phyloP scores from a whole-genome alignment of 2,329 filamentous ascomycete species.

The Mycogone perniciosa region DNA sequence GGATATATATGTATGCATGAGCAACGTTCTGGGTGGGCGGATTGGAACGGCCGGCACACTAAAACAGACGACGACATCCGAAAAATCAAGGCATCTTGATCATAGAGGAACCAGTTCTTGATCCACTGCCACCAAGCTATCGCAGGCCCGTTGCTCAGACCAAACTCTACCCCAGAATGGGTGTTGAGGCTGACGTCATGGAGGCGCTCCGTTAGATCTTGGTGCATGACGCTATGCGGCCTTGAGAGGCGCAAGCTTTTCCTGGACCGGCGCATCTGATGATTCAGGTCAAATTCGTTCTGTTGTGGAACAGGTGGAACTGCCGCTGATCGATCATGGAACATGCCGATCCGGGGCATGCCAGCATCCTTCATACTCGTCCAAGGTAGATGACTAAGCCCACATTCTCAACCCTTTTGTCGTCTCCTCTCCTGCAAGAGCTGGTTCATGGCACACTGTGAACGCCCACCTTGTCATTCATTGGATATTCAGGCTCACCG shows the following conservation, averaged over 20 bases:
- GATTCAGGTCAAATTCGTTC: not conserved
- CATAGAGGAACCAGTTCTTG: not conserved
- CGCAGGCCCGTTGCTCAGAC: not conserved
- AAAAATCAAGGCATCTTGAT: not conserved
- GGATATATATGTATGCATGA: not conserved
- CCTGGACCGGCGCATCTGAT: slow-evolving; percentile 2
- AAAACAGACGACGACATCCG: not conserved
- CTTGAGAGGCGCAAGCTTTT: not conserved
- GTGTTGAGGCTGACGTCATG: slow-evolving; percentile 19
- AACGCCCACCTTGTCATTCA: no score
- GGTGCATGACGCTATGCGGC: slow-evolving; percentile 14
- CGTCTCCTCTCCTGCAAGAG: no score
- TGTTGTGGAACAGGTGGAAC: not conserved
- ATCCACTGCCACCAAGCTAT: no score
- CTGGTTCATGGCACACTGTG: no score
- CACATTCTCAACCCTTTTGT: no score
- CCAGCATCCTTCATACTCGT: no score
- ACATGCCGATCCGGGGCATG: no score
- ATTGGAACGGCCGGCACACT: slow-evolving; percentile 4
- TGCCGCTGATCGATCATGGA: not conserved
- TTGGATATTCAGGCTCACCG: no score
- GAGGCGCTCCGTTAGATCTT: slow-evolving; percentile 13
- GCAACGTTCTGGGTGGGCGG: not conserved
- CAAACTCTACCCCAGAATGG: slow-evolving; percentile 1
- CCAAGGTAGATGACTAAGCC: no score